phyloP scores from a whole-genome alignment of 1,284 basidiomycete species.

The Wolfiporia cocos region DNA sequence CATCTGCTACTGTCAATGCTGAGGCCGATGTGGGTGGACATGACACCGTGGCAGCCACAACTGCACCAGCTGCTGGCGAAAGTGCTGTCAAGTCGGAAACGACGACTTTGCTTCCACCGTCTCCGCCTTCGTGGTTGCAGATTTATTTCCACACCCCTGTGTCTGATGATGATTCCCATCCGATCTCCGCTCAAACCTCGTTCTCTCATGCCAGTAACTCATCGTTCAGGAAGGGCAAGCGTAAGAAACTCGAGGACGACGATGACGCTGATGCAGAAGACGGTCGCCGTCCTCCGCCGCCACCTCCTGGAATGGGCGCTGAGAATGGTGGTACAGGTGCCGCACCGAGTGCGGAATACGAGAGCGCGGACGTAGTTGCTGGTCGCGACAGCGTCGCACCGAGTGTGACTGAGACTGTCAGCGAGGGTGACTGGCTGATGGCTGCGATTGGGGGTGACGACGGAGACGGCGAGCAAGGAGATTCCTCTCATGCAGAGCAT shows the following conservation, averaged over 20 bases:
- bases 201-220: constrained; percentile 35
- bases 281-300: constrained; percentile 55
- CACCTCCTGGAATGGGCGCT: constrained; percentile 24
- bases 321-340: constrained; percentile 32
- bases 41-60: not conserved
- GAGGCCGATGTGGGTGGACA: constrained; percentile 12
- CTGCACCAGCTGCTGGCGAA: constrained; percentile 9
- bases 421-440: constrained; percentile 81
- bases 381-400: constrained; percentile 61
- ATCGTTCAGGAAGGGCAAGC: constrained; percentile 70
- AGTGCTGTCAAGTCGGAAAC: constrained; percentile 25
- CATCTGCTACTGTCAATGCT: constrained; percentile 13
- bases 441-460: constrained; percentile 72
- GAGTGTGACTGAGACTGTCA: constrained; percentile 62
- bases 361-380: constrained; percentile 30
- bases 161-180: constrained; percentile 69
- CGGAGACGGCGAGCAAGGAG: constrained; percentile 38
- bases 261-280: constrained; percentile 73
- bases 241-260: constrained; percentile 80
- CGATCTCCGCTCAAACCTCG: constrained; percentile 49
- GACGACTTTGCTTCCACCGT: constrained; percentile 23
- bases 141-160: constrained; percentile 86
- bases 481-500: constrained; percentile 40
- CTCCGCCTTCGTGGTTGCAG: constrained; percentile 72
- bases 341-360: constrained; percentile 30